Conservation (phyloP, 1,284 basidiomycete species). For the Xerocomus cyaneibrunnescens region DNA sequence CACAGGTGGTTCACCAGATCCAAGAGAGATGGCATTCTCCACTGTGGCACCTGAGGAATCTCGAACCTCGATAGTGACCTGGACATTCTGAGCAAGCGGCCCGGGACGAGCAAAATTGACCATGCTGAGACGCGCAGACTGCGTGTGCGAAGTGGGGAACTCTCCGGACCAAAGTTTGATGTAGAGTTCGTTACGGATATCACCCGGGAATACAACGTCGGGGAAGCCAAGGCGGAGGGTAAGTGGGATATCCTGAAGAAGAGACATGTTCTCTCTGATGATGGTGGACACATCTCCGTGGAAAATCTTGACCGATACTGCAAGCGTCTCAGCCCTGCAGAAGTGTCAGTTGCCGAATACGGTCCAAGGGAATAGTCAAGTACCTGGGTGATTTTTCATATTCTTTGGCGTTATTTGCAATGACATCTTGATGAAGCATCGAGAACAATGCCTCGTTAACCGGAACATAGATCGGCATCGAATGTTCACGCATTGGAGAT, state of each 20-base stretch:
- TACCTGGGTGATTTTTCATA: constrained; percentile 84
- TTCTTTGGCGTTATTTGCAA: constrained; percentile 75
- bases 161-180: constrained; percentile 92
- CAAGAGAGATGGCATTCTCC: constrained; percentile 78
- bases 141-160: constrained; percentile 59
- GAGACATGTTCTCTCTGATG: constrained; percentile 80
- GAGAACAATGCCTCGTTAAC: constrained; percentile 86
- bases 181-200: constrained; percentile 92
- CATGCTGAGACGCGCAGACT: constrained; percentile 56
- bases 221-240: constrained; percentile 94
- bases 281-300: constrained; percentile 78
- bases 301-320: constrained; percentile 89
- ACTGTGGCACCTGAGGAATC: constrained; percentile 72
- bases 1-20: constrained; percentile 80
- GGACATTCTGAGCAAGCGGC: constrained; percentile 68
- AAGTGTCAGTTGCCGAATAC: constrained; percentile 9
- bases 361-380: constrained; percentile 19
- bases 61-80: constrained; percentile 89
- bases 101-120: constrained; percentile 60
- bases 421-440: constrained; percentile 94
- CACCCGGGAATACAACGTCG: constrained; percentile 93
- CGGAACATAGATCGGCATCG: constrained; percentile 89
- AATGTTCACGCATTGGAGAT: constrained; percentile 68
- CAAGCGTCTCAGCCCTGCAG: constrained; percentile 77
- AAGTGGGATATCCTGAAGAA: constrained; percentile 81